Percentiles rank a stretch among this genome's conserved stretches.
Conservation (phyloP, 306 rosid genomes). For the Cicer chorassanicum region DNA sequence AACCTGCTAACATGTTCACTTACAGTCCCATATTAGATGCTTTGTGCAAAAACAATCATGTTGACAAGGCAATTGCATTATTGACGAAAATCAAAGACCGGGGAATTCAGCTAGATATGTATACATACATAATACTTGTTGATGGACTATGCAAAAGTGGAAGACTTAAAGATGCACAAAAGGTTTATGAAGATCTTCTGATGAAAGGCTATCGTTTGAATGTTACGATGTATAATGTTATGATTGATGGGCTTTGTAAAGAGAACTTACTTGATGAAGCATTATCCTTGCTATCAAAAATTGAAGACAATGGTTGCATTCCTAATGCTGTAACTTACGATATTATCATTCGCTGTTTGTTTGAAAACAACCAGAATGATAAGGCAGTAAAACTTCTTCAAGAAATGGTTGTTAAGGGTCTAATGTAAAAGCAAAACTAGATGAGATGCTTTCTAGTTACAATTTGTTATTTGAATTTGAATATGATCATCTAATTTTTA, state of each 20-base stretch:
- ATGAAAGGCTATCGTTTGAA: too few species aligned
- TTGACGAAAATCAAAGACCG: too few species aligned
- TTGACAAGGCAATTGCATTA: too few species aligned
- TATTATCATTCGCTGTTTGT: background rate
- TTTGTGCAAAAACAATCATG: too few species aligned
- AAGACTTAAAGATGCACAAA: too few species aligned
- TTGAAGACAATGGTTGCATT: background rate
- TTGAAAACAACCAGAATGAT: background rate
- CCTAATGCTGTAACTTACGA: background rate
- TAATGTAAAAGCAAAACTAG: background rate
- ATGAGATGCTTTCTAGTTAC: background rate
- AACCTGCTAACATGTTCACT: too few species aligned
- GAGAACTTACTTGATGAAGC: background rate
- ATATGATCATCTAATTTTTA: background rate
- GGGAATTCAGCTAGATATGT: too few species aligned
- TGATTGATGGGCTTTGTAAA: background rate
- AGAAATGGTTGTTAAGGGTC: background rate
- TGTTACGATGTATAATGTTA: too few species aligned
- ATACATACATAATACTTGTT: too few species aligned
- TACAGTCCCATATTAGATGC: too few species aligned
- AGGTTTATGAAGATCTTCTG: too few species aligned
- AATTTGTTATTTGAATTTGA: background rate
- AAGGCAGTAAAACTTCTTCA: background rate
- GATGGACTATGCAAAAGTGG: too few species aligned
- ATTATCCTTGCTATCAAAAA: background rate